Evolutionary conservation across 345 rosid genomes (phyloP), one percentile per base, ranked within the genome.

Genomic region (Noccaea bulbosa): DNA sequence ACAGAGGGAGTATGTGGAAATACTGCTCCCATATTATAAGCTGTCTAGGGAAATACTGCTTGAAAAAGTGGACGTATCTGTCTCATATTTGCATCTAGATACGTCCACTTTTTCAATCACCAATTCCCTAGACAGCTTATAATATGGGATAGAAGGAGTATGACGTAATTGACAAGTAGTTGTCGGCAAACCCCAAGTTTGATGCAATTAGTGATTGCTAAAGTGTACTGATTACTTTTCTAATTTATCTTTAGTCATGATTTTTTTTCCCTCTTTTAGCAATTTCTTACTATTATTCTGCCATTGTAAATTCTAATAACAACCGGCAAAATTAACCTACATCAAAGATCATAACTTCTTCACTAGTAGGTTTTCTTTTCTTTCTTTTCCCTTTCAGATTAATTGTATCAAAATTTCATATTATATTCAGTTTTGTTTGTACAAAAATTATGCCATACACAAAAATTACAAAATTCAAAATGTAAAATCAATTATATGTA

Each of bases 111-210:
- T n/a, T n/a, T n/a, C n/a, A n/a, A n/a, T n/a, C n/a, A n/a, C n/a
- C n/a, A n/a, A n/a, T n/a, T n/a, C n/a, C n/a, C n/a, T n/a, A n/a
- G n/a, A n/a, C n/a, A n/a, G n/a, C n/a, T n/a, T n/a, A n/a, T n/a
- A n/a, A n/a, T n/a, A n/a, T n/a, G n/a, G n/a, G n/a, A n/a, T n/a
- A n/a, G n/a, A n/a, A n/a, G n/a, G n/a, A n/a, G n/a, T n/a, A 62
- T 61, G 74, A 54, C 65, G 58, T 54, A 62, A 43, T 45, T 74
- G 73, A 74, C 45, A 22, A 61, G 63, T 67, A 51, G 39, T 11
- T 62, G 79, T 75, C 79, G 75, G 79, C 70, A 75, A 75, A 62
- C 59, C 79, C 79, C 60, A 61, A 62, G 65, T 69, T 62, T 75
- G 47, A 64, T 62, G 20, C 64, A 67, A 62, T 45, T 75, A 62